Conservation (phyloP, 2,329 filamentous ascomycete genomes). For the Plectosphaerella sp. region DNA sequence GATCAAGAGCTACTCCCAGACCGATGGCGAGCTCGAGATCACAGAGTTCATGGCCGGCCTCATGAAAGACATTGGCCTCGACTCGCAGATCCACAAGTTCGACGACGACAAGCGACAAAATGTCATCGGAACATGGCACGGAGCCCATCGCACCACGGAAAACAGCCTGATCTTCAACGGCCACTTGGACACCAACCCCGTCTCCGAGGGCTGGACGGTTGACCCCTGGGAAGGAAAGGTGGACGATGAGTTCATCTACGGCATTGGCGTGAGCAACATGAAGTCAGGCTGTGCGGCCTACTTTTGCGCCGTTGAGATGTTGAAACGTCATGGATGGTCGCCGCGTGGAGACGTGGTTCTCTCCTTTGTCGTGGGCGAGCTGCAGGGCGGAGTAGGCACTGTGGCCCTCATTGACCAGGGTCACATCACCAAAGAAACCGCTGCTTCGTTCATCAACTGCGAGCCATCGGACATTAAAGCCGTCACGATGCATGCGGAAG, state of each 20-base stretch:
- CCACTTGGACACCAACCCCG: constrained; percentile 22
- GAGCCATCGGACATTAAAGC: constrained; percentile 19
- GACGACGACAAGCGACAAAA: constrained; percentile 17
- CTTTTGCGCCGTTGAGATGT: constrained; percentile 18
- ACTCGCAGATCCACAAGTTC: constrained; percentile 15
- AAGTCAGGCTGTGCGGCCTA: constrained; percentile 22
- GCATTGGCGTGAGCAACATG: constrained; percentile 23
- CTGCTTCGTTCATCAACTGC: constrained; percentile 17
- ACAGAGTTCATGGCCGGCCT: constrained; percentile 15
- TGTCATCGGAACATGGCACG: constrained; percentile 16
- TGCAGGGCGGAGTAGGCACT: constrained; percentile 20
- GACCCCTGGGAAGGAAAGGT: constrained; percentile 22
- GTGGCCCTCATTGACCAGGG: constrained; percentile 18
- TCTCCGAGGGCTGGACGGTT: constrained; percentile 22
- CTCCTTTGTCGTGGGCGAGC: constrained; percentile 21
- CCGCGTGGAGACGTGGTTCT: constrained; percentile 16
- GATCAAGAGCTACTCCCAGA: constrained; percentile 21
- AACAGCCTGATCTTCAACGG: constrained; percentile 20
- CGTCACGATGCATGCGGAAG: constrained; percentile 21
- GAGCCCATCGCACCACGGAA: constrained; percentile 1
- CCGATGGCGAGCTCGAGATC: constrained; percentile 18
- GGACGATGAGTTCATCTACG: constrained; percentile 21
- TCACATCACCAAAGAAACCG: constrained; percentile 13
- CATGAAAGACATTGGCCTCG: constrained; percentile 17
- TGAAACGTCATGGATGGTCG: constrained; percentile 14